Evolutionary conservation across 2,329 filamentous ascomycete genomes (phyloP).

Genomic region (Chalara sp.): DNA sequence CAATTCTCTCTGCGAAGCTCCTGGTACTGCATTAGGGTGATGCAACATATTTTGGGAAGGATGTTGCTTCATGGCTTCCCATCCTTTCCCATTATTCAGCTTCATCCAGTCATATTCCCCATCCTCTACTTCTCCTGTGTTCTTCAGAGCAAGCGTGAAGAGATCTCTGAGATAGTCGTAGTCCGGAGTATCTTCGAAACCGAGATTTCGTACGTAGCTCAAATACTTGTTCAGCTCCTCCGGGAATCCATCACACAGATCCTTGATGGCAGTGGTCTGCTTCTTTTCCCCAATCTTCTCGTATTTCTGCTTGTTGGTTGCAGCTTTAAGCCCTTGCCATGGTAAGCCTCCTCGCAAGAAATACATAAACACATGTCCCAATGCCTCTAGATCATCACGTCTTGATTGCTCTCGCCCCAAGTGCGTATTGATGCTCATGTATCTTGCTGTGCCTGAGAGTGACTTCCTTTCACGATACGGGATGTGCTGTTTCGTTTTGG

Average conservation of each 20-base stretch:
- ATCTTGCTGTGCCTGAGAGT: conserved; percentile 89
- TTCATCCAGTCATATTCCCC: conserved; percentile 99
- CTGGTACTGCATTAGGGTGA: conserved; percentile 70
- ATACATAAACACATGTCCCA: conserved; percentile 71
- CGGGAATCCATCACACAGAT: conserved; percentile 92
- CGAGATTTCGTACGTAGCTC: conserved; percentile 93
- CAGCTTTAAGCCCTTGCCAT: conserved; percentile 68
- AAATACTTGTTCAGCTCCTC: conserved; percentile 98
- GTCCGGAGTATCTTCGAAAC: conserved; percentile 96
- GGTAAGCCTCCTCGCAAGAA: conserved; percentile 65
- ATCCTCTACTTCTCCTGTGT: conserved; percentile 89
- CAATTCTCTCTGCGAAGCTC: conserved; percentile 78
- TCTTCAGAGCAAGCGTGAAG: conserved; percentile 93
- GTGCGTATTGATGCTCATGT: conserved; percentile 99
- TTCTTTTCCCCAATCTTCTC: conserved; percentile 99
- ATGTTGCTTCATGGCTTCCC: conserved; percentile 72
- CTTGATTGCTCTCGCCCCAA: conserved; percentile 92
- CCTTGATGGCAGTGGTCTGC: conserved; percentile 94
- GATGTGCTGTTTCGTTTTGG: conserved; percentile 98
- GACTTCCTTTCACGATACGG: conserved; percentile 96
- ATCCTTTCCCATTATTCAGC: conserved; percentile 83
- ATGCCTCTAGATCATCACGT: conserved; percentile 88
- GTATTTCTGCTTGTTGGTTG: conserved; percentile 91
- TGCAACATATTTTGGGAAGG: conserved; percentile 65
- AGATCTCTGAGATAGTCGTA: conserved; percentile 97